Evolutionary conservation across 495 filamentous ascomycete species (phyloP), one percentile per base, ranked within the genome.

Genomic region (Penicillium chermesinum): DNA sequence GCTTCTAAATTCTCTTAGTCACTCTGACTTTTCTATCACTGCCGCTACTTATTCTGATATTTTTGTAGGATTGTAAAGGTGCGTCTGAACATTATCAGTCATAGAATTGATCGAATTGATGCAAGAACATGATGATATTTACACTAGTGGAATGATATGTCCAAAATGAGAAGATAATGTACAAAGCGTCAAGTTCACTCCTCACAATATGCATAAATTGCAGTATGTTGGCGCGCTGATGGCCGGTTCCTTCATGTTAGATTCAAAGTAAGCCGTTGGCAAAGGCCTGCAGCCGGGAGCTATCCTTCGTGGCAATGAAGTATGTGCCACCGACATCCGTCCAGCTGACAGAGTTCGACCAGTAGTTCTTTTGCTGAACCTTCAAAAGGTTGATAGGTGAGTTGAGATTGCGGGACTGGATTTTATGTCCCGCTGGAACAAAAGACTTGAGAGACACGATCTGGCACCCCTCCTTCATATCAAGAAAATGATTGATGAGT

Each of bases 391-490:
- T 91, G 50, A 83, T 83, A 22, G 89, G 85, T 33, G 85, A 85
- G 54, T 84, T 79, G 37, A 84, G 66, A 44, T 89, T 91, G 32
- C 86, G 77, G 3, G 71, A 70, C 19, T 80, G 79, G 35, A 88
- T 84, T 51, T 84, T 78, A 48, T 87, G 82, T 47, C 81, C 84
- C 7, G 76, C 73, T 6, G 84, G 79, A 16, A 89, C 87, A 58
- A 95, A 95, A 3, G 82, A 84, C 61, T 89, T 89, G 21, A 95
- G 69, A 8, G 84, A 88, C 22, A 97, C 83, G 48, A 98, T 86
- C 64, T 86, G 82, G 62, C 86, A 87, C 20, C 94, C 94, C 41
- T 89, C 83, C 67, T 96, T 96, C 55, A 96, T 77, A 62, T 98
- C 93, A 50, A 98, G 67, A 62, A 98, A 98, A 71, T 95, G 86